These are phyloP conservation scores for Hymenoscyphus infarciens DNA, from an alignment of 2,329 filamentous ascomycete genomes.

Conservation along the genomic window DNA sequence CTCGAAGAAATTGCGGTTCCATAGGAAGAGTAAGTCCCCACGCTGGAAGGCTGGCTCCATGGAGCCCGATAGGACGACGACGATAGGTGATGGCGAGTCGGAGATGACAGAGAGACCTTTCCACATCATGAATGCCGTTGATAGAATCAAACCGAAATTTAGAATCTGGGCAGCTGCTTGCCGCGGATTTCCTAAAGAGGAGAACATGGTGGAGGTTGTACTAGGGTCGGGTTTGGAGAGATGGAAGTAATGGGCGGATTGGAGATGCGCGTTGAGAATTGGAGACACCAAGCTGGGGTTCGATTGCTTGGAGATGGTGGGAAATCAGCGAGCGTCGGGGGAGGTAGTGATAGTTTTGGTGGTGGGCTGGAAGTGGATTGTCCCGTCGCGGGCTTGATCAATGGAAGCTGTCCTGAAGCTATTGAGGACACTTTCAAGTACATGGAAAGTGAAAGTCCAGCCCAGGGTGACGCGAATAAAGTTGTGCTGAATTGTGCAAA, in stretches of 20 bases:
- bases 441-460: not conserved
- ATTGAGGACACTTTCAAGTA: constrained; percentile 27
- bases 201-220: constrained; percentile 45
- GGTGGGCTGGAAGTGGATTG: constrained; percentile 15
- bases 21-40: constrained; percentile 56
- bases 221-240: not conserved
- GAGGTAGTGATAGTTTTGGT: constrained; percentile 3
- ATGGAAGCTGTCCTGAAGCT: constrained; percentile 16
- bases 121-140: constrained; percentile 72
- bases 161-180: constrained; percentile 64
- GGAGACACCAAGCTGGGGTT: not conserved
- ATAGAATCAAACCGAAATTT: constrained; percentile 70
- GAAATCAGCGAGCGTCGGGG: not conserved
- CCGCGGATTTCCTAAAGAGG: constrained; percentile 57
- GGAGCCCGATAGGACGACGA: constrained; percentile 56
- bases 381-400: constrained; percentile 17
- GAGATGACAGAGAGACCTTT: constrained; percentile 65
- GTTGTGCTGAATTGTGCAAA: constrained; percentile 10
- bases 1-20: constrained; percentile 50
- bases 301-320: not conserved
- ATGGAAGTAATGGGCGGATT: not conserved
- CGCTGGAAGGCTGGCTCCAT: constrained; percentile 62
- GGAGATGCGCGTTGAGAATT: not conserved
- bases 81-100: constrained; percentile 56
- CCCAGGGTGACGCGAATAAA: constrained; percentile 8